Base-by-base conservation (phyloP, 768 basidiomycete genomes). In the Candolleomyces aberdarensis region DNA sequence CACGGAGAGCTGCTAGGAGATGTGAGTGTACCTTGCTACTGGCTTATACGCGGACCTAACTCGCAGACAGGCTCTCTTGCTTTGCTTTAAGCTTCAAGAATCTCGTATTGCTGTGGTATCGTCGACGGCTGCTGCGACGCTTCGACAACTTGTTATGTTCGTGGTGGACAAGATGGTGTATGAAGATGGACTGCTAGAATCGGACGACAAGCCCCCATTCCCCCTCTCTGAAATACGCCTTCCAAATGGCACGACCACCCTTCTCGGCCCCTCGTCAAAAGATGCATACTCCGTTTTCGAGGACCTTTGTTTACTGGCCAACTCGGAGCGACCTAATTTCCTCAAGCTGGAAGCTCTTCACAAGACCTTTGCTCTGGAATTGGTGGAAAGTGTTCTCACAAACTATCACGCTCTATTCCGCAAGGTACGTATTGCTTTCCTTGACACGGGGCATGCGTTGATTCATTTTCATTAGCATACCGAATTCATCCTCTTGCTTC, bases 71-170 rank as follows among this genome's bases (percentile, higher is more conserved):
- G 93, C 93, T 0, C 79, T 98, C 0, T 76, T 96, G n/a, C 76
- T 98, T 8, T 98, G 95, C 69, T 98, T 98, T 82, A 94, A 88
- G 71, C 77, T 98, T 26, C 95, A 98, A 73, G 97, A 98, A 61
- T 96, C 94, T 0, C 87, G 92, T 64, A 97, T 96, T 22, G 91
- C 94, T 0, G 96, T 98, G 26, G 96, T 99, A 7, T 96, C 95
- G 3, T 96, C 94, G 0, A 98, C 97, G 3, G 96, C 96, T 1
- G 96, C 96, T 3, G 97, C 97, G 0, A 98, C 96, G 0, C 83
- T 98, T 4, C 88, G 96, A 2, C 96, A 98, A 70, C 81, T 98
- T 1, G 93, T 98, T 49, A 98, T 99, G 96, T 92, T 98, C 65
- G 88, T 98, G 17, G 92, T 98, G 48, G 97, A 99, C 75, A 95